phyloP scores from a whole-genome alignment of 2,329 filamentous ascomycete species.

The Byssochlamys sp. region DNA sequence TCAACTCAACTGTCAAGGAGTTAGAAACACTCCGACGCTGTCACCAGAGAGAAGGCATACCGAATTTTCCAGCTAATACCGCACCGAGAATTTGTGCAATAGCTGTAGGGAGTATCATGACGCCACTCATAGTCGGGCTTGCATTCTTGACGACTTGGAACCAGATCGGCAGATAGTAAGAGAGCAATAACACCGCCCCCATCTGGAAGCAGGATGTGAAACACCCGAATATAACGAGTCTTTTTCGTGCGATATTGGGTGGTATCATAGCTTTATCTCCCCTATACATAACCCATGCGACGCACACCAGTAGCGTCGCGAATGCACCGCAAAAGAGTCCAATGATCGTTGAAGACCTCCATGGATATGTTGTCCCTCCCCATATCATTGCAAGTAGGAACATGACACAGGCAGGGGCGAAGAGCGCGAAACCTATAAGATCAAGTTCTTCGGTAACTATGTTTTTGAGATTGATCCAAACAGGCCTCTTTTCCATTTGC shows the following conservation, averaged over 20 bases:
- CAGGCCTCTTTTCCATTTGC: slow-evolving; percentile 12
- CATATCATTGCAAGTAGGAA: slow-evolving; percentile 41
- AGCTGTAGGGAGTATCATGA: slow-evolving; percentile 33
- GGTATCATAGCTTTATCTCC: slow-evolving; percentile 37
- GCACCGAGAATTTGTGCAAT: slow-evolving; percentile 25
- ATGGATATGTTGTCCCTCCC: slow-evolving; percentile 30
- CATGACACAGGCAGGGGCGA: slow-evolving; percentile 31
- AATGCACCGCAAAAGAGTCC: slow-evolving; percentile 38
- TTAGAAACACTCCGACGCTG: neutral
- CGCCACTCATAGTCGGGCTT: slow-evolving; percentile 25
- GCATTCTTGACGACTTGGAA: slow-evolving; percentile 36
- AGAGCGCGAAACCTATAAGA: slow-evolving; percentile 27
- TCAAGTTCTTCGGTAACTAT: slow-evolving; percentile 28
- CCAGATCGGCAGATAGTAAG: slow-evolving; percentile 42
- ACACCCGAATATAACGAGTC: slow-evolving; percentile 26
- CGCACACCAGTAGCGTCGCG: slow-evolving; percentile 28
- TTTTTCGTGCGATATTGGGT: slow-evolving; percentile 27
- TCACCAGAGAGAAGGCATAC: slow-evolving; percentile 9
- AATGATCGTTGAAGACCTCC: slow-evolving; percentile 34
- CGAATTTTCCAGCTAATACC: slow-evolving; percentile 22
- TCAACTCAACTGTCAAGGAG: neutral
- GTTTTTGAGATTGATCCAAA: neutral
- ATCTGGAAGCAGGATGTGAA: slow-evolving; percentile 26
- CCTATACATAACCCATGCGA: slow-evolving; percentile 29
- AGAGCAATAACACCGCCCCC: slow-evolving; percentile 20